These are phyloP conservation scores for Acacia concinna DNA, from an alignment of 331 rosid species.

Conservation along the genomic window DNA sequence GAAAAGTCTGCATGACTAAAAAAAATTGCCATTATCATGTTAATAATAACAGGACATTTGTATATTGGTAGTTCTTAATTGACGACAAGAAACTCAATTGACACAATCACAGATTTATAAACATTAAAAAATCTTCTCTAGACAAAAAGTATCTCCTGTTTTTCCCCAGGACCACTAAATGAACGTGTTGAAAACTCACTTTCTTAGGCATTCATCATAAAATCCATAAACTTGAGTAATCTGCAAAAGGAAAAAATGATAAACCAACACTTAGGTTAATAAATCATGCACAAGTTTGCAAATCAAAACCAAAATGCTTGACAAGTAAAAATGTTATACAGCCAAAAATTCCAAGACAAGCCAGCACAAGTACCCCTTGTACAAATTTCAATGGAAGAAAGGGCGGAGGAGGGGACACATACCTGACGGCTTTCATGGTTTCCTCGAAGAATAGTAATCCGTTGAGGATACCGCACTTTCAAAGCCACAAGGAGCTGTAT, in stretches of 20 bases:
- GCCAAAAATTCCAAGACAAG: background rate
- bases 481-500: constrained; percentile 75
- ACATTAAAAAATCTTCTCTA: background rate
- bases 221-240: constrained; percentile 83
- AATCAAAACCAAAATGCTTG: constrained; percentile 3
- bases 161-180: constrained; percentile 8
- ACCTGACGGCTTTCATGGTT: constrained; percentile 94
- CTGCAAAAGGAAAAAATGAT: constrained; percentile 38
- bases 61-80: background rate
- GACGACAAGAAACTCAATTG: background rate
- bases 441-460: constrained; percentile 85
- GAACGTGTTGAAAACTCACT: constrained; percentile 52
- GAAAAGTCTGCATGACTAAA: background rate
- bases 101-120: background rate
- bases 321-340: background rate
- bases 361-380: background rate
- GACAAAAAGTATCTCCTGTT: constrained; percentile 1
- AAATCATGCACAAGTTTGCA: background rate
- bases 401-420: constrained; percentile 16
- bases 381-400: background rate
- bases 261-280: constrained; percentile 21
- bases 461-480: constrained; percentile 79
- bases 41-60: background rate
- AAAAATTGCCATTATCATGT: background rate
- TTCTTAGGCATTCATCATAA: constrained; percentile 73